phyloP scores from a whole-genome alignment of 2,329 filamentous ascomycete genomes.

The Ophidiomyces ophidiicola region DNA sequence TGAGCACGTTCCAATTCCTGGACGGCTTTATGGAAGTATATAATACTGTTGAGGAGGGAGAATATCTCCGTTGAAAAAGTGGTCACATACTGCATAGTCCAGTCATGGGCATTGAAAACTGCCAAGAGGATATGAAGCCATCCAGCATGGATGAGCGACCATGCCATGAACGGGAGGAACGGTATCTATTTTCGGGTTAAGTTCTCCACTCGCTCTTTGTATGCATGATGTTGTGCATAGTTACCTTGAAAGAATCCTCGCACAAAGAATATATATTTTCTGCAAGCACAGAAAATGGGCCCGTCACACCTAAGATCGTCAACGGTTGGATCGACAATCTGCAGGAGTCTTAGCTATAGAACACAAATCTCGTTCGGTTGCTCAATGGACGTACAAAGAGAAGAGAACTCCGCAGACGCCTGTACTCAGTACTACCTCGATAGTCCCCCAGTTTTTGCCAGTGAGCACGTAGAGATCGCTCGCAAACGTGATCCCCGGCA shows the following conservation, averaged over 20 bases:
- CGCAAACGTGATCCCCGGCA: constrained; percentile 56
- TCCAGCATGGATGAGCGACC: constrained; percentile 52
- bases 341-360: background rate
- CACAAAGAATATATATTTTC: constrained; percentile 48
- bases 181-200: constrained; percentile 35
- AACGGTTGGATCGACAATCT: constrained; percentile 46
- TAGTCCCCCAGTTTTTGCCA: constrained; percentile 52
- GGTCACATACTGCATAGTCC: constrained; percentile 59
- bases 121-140: constrained; percentile 56
- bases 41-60: constrained; percentile 53
- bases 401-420: constrained; percentile 53
- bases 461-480: constrained; percentile 52
- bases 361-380: background rate
- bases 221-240: constrained; percentile 15
- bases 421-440: constrained; percentile 56
- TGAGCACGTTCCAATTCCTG: constrained; percentile 53
- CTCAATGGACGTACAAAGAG: constrained; percentile 38
- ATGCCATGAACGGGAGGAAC: constrained; percentile 57
- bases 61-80: constrained; percentile 56
- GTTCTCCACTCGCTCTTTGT: background rate
- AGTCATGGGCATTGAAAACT: constrained; percentile 56
- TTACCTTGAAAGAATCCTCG: constrained; percentile 42
- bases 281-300: constrained; percentile 48
- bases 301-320: constrained; percentile 54
- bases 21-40: constrained; percentile 56